Conservation (phyloP, 495 filamentous ascomycete species). For the Pseudotulostoma volvatum region DNA sequence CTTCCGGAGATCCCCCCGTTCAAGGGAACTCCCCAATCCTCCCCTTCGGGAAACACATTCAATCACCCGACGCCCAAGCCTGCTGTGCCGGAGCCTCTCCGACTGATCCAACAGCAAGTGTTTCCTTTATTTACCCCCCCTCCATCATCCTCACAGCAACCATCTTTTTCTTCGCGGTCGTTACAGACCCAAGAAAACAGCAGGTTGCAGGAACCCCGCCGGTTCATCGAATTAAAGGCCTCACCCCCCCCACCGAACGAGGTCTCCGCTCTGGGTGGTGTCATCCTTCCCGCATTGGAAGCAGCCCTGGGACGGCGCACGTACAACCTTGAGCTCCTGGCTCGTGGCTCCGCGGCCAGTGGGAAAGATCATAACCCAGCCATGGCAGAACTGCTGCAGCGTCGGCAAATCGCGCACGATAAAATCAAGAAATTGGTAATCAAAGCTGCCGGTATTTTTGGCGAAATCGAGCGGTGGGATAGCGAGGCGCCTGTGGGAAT, state of each 20-base stretch:
- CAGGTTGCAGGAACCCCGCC: background rate
- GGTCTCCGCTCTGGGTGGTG: conserved; percentile 53
- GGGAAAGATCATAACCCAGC: conserved; percentile 2
- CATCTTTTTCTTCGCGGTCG: background rate
- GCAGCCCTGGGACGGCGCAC: conserved; percentile 68
- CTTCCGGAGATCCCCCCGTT: conserved; percentile 39
- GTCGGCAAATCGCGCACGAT: conserved; percentile 61
- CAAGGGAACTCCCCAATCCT: conserved; percentile 17
- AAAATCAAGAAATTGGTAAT: conserved; percentile 61
- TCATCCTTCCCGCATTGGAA: conserved; percentile 81
- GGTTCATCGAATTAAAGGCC: no score
- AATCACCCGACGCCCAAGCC: conserved; percentile 14
- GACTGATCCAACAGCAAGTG: conserved; percentile 16
- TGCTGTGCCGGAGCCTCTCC: conserved; percentile 1
- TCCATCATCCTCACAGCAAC: conserved; percentile 14
- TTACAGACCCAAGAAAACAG: conserved; percentile 1
- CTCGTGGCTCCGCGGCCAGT: conserved; percentile 6
- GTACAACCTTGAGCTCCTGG: background rate
- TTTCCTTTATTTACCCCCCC: conserved; percentile 13
- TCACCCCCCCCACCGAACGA: conserved; percentile 7
- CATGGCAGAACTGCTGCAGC: conserved; percentile 21
- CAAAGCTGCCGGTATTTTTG: conserved; percentile 60
- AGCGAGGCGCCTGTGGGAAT: conserved; percentile 71
- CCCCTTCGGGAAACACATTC: conserved; percentile 18
- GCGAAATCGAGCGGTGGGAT: conserved; percentile 77